These are phyloP conservation scores for Sisymbrium irio DNA, from an alignment of 345 rosid species.

Conservation along the genomic window DNA sequence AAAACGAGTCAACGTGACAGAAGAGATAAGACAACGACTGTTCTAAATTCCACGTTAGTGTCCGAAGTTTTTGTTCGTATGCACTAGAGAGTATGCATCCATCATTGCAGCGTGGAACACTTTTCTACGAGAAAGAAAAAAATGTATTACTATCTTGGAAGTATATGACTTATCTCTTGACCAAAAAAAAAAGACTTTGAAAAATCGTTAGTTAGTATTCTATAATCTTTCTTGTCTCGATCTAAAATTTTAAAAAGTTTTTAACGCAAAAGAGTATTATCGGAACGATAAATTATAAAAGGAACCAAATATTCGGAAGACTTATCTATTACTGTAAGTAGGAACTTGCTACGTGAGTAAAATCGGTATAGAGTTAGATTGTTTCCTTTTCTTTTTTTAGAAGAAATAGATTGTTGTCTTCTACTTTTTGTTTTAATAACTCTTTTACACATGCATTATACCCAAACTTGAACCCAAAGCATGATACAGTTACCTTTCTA, in stretches of 20 bases:
- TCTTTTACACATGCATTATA: too few species aligned
- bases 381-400: too few species aligned
- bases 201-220: background rate
- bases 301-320: background rate
- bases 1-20: conserved; percentile 5
- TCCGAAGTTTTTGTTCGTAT: conserved; percentile 5
- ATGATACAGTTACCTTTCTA: background rate
- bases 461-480: too few species aligned
- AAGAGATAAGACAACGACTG: conserved; percentile 24
- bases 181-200: too few species aligned
- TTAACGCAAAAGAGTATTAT: background rate
- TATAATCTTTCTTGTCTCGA: background rate
- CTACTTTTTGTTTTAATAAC: background rate
- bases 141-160: background rate
- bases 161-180: background rate
- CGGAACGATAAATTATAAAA: background rate
- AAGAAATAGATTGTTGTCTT: background rate
- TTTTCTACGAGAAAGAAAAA: too few species aligned
- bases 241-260: background rate
- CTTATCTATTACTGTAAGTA: conserved; percentile 6
- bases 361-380: background rate
- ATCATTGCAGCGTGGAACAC: conserved; percentile 15
- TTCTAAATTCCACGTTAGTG: background rate
- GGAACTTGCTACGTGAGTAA: background rate
- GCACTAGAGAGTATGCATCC: background rate